Conservation (phyloP, 1,139 yeast genomes). For the Scheffersomyces cryptocercus region DNA sequence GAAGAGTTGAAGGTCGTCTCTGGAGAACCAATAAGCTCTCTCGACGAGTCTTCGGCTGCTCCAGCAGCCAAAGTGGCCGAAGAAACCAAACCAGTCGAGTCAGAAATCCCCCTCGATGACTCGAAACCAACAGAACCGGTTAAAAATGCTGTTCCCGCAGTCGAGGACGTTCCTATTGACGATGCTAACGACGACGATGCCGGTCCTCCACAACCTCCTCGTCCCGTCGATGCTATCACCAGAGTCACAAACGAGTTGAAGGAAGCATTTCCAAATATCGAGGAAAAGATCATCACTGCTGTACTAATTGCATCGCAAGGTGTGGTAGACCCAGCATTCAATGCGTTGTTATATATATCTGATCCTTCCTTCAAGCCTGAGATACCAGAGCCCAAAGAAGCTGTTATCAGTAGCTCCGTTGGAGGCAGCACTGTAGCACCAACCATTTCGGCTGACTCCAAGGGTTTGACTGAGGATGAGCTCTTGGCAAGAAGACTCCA, state of each 20-base stretch:
- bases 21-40: constrained; percentile 33
- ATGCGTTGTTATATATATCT: constrained; percentile 76
- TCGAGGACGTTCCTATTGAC: constrained; percentile 14
- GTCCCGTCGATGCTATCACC: constrained; percentile 63
- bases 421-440: constrained; percentile 16
- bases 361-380: constrained; percentile 76
- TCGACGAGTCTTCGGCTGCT: constrained; percentile 7
- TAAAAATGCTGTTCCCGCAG: constrained; percentile 1
- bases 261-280: constrained; percentile 82
- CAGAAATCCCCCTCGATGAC: constrained; percentile 5
- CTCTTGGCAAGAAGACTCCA: constrained; percentile 79
- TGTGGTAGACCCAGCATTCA: constrained; percentile 79
- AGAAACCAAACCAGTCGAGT: constrained; percentile 6
- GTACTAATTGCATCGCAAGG: constrained; percentile 86
- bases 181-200: constrained; percentile 26
- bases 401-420: constrained; percentile 14
- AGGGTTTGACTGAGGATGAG: constrained; percentile 69
- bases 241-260: constrained; percentile 56
- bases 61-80: constrained; percentile 4
- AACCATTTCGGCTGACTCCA: constrained; percentile 2
- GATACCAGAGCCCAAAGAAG: constrained; percentile 41
- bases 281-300: constrained; percentile 70
- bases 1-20: constrained; percentile 31
- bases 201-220: constrained; percentile 69
- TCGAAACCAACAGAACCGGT: constrained; percentile 1